A percentile compares a stretch with the other conserved stretches of the same genome.
These are phyloP conservation scores for Babesia gibsoni DNA, from an alignment of 169 alveolate genomes.

Conservation along the genomic window DNA sequence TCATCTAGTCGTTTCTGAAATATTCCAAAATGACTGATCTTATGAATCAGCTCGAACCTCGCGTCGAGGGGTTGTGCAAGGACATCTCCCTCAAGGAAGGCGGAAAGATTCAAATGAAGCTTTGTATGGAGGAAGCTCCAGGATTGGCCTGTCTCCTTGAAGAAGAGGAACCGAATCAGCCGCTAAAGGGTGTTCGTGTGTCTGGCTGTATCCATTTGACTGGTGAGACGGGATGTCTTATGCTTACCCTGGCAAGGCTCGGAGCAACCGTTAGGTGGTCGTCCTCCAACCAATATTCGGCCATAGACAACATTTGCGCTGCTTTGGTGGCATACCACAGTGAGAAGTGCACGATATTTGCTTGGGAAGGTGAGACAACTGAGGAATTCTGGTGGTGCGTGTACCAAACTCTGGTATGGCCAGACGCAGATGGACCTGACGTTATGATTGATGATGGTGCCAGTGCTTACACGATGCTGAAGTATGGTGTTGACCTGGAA, in stretches of 20 bases:
- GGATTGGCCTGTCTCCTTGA: constrained; percentile 91
- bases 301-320: constrained; percentile 98
- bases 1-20: background rate
- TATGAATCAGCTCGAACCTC: constrained; percentile 55
- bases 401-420: constrained; percentile 92
- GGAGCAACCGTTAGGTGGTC: constrained; percentile 98
- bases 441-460: constrained; percentile 98
- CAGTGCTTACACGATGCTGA: constrained; percentile 92
- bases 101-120: constrained; percentile 26
- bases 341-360: constrained; percentile 91
- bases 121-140: constrained; percentile 88
- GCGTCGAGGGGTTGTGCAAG: constrained; percentile 48
- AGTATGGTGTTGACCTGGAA: constrained; percentile 87
- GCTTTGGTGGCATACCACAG: constrained; percentile 86
- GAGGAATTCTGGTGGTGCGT: constrained; percentile 98
- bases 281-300: constrained; percentile 95
- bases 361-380: constrained; percentile 93
- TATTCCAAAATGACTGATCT: constrained; percentile 41
- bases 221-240: constrained; percentile 87
- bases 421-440: constrained; percentile 93
- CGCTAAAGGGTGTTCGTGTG: constrained; percentile 92
- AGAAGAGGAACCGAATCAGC: constrained; percentile 86
- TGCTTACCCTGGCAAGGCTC: constrained; percentile 80
- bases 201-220: constrained; percentile 98
- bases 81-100: constrained; percentile 32